phyloP scores from a whole-genome alignment of 176 grass and related monocot genomes.

The Oryza nivara region DNA sequence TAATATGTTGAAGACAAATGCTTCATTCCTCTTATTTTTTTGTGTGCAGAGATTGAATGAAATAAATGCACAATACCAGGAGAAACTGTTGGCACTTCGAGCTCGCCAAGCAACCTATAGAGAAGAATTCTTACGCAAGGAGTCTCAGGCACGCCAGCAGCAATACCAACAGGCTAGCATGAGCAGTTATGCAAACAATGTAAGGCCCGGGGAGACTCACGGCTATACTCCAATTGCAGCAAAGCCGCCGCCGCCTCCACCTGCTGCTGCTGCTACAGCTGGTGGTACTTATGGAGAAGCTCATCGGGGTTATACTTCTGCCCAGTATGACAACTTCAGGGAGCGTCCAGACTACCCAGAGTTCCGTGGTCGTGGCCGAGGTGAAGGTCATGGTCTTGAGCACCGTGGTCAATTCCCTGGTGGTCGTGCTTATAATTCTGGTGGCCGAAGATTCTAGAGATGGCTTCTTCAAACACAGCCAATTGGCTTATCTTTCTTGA shows the following conservation, averaged over 20 bases:
- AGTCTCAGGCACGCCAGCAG: conserved; percentile 70
- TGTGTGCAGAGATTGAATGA: conserved; percentile 78
- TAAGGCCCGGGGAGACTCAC: conserved; percentile 39
- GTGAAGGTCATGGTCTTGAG: conserved; percentile 58
- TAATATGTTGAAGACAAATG: conserved; percentile 14
- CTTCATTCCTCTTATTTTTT: conserved; percentile 35
- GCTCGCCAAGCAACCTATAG: conserved; percentile 65
- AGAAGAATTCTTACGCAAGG: conserved; percentile 83
- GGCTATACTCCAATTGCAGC: conserved; percentile 47
- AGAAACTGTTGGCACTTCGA: conserved; percentile 73
- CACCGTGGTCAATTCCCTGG: conserved; percentile 59
- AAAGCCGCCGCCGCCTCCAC: conserved; percentile 11
- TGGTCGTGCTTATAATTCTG: conserved; percentile 78
- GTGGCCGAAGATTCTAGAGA: conserved; percentile 64
- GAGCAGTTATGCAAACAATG: conserved; percentile 56
- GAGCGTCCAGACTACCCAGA: conserved; percentile 53
- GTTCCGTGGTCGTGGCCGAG: conserved; percentile 47
- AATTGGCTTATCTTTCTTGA: conserved; percentile 1
- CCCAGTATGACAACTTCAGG: conserved; percentile 51
- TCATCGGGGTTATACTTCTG: conserved; percentile 58
- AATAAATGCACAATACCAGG: conserved; percentile 77
- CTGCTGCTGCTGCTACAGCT: conserved; percentile 22
- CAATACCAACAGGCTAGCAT: conserved; percentile 82
- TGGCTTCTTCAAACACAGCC: background rate
- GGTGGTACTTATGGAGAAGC: conserved; percentile 53